Evolutionary conservation across 371 early-diverging fungal genomes (phyloP).

Genomic region (Smittium culicis): DNA sequence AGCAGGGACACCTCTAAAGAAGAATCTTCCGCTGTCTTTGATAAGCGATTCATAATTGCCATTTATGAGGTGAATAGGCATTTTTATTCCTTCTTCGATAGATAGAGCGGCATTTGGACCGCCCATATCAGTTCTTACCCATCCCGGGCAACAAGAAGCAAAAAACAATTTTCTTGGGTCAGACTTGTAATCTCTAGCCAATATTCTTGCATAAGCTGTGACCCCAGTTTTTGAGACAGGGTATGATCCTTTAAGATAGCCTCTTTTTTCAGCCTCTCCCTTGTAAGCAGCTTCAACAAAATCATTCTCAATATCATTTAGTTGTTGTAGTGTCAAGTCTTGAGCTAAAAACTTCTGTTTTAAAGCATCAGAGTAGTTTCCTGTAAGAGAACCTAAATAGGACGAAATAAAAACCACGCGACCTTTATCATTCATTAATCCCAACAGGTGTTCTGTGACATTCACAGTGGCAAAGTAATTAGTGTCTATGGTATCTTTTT

Average conservation of each 20-base stretch:
- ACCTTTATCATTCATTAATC: constrained; percentile 19
- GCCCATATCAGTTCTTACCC: constrained; percentile 27
- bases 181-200: constrained; percentile 14
- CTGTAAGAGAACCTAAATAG: neutral
- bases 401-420: constrained; percentile 11
- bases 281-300: constrained; percentile 17
- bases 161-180: constrained; percentile 25
- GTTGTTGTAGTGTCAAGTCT: neutral
- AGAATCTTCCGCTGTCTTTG: neutral
- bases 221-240: constrained; percentile 30
- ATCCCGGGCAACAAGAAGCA: constrained; percentile 30
- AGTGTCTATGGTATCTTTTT: constrained; percentile 5
- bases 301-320: neutral
- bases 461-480: constrained; percentile 1
- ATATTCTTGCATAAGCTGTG: constrained; percentile 25
- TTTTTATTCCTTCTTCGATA: constrained; percentile 23
- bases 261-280: constrained; percentile 20
- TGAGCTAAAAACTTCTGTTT: neutral
- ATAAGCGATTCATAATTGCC: neutral
- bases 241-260: constrained; percentile 27
- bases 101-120: constrained; percentile 27
- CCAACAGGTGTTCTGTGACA: constrained; percentile 13
- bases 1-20: no score
- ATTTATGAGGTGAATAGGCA: neutral
- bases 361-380: neutral